A percentile compares a stretch with the other conserved stretches of the same genome.
phyloP scores from a whole-genome alignment of 768 basidiomycete genomes.

The Fomitopsis pulvina region DNA sequence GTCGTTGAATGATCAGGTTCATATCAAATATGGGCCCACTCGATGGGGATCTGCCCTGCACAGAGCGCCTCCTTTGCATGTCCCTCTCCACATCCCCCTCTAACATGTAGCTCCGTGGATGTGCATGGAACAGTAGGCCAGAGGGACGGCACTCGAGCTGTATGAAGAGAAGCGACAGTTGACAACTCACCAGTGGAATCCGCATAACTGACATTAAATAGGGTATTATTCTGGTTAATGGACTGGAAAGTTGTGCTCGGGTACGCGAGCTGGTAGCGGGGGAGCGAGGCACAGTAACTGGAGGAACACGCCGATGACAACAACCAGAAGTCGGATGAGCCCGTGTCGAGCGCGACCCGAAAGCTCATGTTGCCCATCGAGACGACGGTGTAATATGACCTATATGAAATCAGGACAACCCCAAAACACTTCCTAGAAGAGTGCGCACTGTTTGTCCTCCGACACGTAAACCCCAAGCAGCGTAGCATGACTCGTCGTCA shows the following conservation, averaged over 20 bases:
- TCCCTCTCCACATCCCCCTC: too few relatives aligned
- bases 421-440: too few relatives aligned
- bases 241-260: constrained; percentile 57
- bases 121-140: too few relatives aligned
- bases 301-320: constrained; percentile 56
- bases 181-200: constrained; percentile 57
- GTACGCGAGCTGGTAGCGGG: constrained; percentile 66
- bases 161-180: background rate
- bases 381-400: constrained; percentile 64
- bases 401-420: constrained; percentile 20
- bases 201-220: constrained; percentile 54
- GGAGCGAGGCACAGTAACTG: constrained; percentile 46
- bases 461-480: background rate
- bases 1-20: too few relatives aligned
- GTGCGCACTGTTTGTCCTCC: constrained; percentile 2
- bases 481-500: background rate
- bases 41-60: too few relatives aligned
- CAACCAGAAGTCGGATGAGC: constrained; percentile 68
- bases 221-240: constrained; percentile 55
- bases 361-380: constrained; percentile 56
- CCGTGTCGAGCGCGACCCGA: constrained; percentile 70
- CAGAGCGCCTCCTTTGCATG: too few relatives aligned
- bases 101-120: too few relatives aligned
- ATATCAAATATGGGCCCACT: too few relatives aligned
- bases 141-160: too few relatives aligned